Base-by-base conservation (phyloP, 306 rosid genomes). In the Rubus parviflorus region DNA sequence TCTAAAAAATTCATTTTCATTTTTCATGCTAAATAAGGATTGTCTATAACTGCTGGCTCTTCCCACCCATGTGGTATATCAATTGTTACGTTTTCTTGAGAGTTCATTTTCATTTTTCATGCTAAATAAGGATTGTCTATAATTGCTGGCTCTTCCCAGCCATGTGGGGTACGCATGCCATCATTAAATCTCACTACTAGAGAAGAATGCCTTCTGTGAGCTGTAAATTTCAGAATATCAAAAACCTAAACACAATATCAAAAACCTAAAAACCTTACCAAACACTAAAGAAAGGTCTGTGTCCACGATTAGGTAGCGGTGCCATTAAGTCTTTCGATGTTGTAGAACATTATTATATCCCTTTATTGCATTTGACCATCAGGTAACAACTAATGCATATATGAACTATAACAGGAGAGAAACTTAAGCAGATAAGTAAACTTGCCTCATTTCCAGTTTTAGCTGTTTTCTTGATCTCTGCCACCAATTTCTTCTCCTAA, bases 401-500 rank as follows among this genome's bases (percentile, higher is more conserved):
- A 57, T 14, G 7, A 73, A 16, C 6, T 23, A 14, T 5, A 58
- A 60, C 5, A 47, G 67, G 68, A 57, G 70, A 58, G 20, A 56
- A 19, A 47, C 41, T 15, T 56, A 61, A 54, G 52, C 62, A 40
- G 75, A 74, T 54, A 60, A 72, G 35, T 11, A 47, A 77, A 78
- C 81, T 81, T 84, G 74, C 98, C 93, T 94, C 98, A 79, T 94
- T 94, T 80, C 98, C 97, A 1, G 95, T 94, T 89, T 94, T 94
- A 30, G 98, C 98, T 23, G 80, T 75, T 75, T 89, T 86, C 83
- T 94, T 94, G 72, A 92, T 94, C 82, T 94, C 98, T 8, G 98
- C 98, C 81, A 94, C 97, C 82, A 94, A 85, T 70, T 89, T 94
- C 79, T 80, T 94, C 85, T 94, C 98, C 98, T 94, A 85, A 80